Conservation (phyloP, 225 moss, liverwort and hornwort genomes). For the Straminergon stramineum region DNA sequence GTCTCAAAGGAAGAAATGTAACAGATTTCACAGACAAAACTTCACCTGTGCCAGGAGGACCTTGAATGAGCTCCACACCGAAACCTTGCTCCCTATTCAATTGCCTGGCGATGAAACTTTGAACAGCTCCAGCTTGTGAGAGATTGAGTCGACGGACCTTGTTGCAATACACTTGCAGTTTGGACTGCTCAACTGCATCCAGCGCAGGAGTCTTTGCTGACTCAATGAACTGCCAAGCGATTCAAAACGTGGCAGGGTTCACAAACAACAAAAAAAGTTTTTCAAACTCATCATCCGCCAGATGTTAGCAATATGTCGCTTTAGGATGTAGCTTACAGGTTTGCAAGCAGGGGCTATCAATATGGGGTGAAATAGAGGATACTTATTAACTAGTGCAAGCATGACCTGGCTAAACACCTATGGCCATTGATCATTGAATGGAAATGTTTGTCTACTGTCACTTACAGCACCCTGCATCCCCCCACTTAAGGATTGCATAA, state of each 20-base stretch:
- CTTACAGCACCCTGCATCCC: neutral
- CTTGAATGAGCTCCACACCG: conserved; percentile 43
- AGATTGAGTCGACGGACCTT: conserved; percentile 27
- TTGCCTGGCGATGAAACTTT: conserved; percentile 21
- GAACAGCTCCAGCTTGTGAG: conserved; percentile 41
- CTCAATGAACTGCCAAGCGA: conserved; percentile 21
- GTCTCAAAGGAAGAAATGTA: neutral
- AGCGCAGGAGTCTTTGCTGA: neutral
- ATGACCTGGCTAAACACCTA: neutral
- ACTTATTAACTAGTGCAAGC: neutral
- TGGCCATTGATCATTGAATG: neutral
- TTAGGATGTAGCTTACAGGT: neutral
- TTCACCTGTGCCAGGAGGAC: conserved; percentile 55
- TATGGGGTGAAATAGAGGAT: neutral
- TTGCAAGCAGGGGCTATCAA: neutral
- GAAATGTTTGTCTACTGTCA: neutral
- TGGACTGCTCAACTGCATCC: conserved; percentile 14
- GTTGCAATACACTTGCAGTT: conserved; percentile 29
- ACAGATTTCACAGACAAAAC: neutral
- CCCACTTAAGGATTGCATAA: neutral
- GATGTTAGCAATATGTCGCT: neutral
- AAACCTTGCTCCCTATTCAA: conserved; percentile 16
- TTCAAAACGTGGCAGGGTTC: neutral
- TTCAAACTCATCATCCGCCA: neutral
- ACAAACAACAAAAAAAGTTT: neutral